These are phyloP conservation scores for Epithele typhae DNA, from an alignment of 768 basidiomycete species.

Conservation along the genomic window DNA sequence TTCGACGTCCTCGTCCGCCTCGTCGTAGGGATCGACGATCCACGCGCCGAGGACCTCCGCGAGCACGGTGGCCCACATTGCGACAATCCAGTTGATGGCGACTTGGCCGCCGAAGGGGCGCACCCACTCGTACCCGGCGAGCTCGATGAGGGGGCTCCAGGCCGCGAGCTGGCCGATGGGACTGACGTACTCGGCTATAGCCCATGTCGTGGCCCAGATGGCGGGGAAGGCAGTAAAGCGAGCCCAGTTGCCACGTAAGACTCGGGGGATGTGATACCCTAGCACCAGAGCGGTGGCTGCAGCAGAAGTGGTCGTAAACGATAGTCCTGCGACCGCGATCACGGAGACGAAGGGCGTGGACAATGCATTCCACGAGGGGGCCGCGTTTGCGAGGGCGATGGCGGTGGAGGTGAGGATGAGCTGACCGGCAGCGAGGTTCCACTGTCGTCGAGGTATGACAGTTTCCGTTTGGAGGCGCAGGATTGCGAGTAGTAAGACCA, in stretches of 20 bases:
- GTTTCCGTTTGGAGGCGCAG: conserved; percentile 23
- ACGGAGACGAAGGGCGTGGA: conserved; percentile 50
- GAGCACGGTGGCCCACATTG: conserved; percentile 68
- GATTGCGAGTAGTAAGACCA: conserved; percentile 23
- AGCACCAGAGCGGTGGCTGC: conserved; percentile 24
- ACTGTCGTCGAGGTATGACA: conserved; percentile 12
- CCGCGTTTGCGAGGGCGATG: conserved; percentile 22
- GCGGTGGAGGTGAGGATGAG: conserved; percentile 23
- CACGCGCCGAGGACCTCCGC: conserved; percentile 50
- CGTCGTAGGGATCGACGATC: conserved; percentile 43
- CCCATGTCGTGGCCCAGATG: conserved; percentile 67
- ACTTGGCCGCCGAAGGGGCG: conserved; percentile 50
- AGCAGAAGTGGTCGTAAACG: conserved; percentile 36
- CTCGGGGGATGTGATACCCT: conserved; percentile 36
- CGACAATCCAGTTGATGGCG: conserved; percentile 69
- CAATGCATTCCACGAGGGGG: conserved; percentile 41
- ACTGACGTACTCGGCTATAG: conserved; percentile 44
- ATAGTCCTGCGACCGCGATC: conserved; percentile 38
- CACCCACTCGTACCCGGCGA: conserved; percentile 63
- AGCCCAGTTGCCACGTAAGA: conserved; percentile 34
- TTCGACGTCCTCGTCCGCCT: conserved; percentile 8
- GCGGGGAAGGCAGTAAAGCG: conserved; percentile 60
- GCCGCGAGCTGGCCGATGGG: conserved; percentile 69
- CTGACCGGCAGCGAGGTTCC: conserved; percentile 11
- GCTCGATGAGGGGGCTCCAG: conserved; percentile 60